Base-by-base conservation (phyloP, 495 filamentous ascomycete genomes). In the Bombardia bombarda region DNA sequence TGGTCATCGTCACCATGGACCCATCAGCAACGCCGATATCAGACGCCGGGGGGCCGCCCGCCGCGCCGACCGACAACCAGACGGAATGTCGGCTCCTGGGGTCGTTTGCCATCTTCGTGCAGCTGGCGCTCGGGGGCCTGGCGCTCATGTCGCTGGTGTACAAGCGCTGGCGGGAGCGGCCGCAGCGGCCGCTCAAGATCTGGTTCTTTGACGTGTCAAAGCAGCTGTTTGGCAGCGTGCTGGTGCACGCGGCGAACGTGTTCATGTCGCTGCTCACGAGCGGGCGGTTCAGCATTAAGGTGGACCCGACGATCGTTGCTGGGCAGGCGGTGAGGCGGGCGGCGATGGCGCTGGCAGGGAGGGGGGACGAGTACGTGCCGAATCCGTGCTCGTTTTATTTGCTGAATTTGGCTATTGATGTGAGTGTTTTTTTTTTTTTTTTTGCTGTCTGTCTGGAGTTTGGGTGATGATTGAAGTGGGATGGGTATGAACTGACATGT, bases 141-240 rank as follows among this genome's bases (percentile, higher is more conserved):
- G 92, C 92, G 13, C 65, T 97, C 22, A 63, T 88, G 25, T 84
- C 88, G 4, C 74, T 98, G 16, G 89, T 97, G 14, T 95, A 79
- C 63, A 98, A 98, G 65, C 77, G 92, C 49, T 95, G 84, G 78
- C 76, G 86, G 46, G 92, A 98, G 66, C 72, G 84, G 20, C 90
- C 90, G 1, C 90, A 95, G 55, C 78, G 92, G 32, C 93, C 93
- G 14, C 45, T 97, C 42, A 87, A 87, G 64, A 86, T 98, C 49
- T 98, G 90, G 90, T 87, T 82, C 52, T 97, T 97, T 58, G 92
- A 98, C 64, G 92, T 81, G 24, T 90, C 84, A 13, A 98, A 98
- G 68, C 92, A 98, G 68, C 88, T 98, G n/a, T 83, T 95, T 47
- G 92, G 92, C 8, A 89, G 86, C 32, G 78, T 85, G 32, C 74